Evolutionary conservation across 345 rosid genomes (phyloP), one percentile per base, ranked within the genome.

Genomic region (Eutrema heterophyllum): DNA sequence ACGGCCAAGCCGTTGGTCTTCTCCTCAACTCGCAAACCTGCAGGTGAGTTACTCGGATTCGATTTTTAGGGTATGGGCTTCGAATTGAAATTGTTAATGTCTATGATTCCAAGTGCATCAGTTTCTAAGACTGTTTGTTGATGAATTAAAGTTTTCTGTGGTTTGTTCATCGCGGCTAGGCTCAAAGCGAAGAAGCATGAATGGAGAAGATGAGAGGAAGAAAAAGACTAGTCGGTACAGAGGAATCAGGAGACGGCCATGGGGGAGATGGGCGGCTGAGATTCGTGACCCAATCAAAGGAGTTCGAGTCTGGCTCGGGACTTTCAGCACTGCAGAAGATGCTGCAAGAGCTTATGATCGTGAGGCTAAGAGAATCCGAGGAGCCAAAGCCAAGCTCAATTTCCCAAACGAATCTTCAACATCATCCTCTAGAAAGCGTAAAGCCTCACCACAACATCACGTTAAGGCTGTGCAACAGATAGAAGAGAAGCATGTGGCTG

Each of bases 231-330:
- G 79, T 75, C 63, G 72, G 66, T 93, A 89, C 86, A 82, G 93
- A 78, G 98, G 98, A 75, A 89, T 90, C 54, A 81, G 98, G 80
- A 92, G 74, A 75, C 62, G 98, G 67, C 90, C 98, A 2, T 90
- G 96, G 98, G 97, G 98, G 2, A 90, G 88, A 81, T 93, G 97
- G 98, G 98, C 98, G 0, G 93, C 97, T 14, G 96, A 93, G 84
- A 93, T 93, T 18, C 79, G 98, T 44, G 98, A 93, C 52, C 98
- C 97, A 0, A 74, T 59, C 41, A 90, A 86, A 73, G 98, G 98
- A 3, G 90, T 83, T 63, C 74, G 98, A 26, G 97, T 93, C 18
- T 93, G 98, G 98, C 96, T 93, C 13, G 98, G 98, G 27, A 93
- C 98, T 38, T 93, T 68, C 82, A 75, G 72, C 83, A 87, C 92